Conservation (phyloP, 805 yeast genomes). For the Saccharomyces mikatae region DNA sequence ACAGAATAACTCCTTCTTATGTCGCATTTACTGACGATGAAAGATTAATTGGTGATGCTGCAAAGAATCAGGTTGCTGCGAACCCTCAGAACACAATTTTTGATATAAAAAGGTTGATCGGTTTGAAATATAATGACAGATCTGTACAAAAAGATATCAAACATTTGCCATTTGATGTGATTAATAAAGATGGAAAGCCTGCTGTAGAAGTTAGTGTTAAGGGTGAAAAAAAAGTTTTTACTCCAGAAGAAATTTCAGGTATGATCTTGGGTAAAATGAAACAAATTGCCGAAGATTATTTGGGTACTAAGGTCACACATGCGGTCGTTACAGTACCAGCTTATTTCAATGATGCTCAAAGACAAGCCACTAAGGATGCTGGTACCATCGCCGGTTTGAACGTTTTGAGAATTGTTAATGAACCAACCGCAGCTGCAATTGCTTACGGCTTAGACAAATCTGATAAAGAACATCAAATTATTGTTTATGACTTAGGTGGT, state of each 20-base stretch:
- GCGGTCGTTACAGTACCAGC: conserved; percentile 94
- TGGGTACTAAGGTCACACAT: conserved; percentile 76
- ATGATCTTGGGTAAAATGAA: conserved; percentile 91
- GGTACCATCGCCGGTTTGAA: conserved; percentile 87
- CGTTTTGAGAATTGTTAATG: conserved; percentile 82
- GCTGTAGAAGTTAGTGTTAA: conserved; percentile 65
- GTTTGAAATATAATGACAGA: conserved; percentile 67
- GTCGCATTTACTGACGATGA: conserved; percentile 90
- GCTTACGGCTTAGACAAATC: conserved; percentile 88
- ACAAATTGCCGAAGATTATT: conserved; percentile 82
- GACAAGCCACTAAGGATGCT: conserved; percentile 91
- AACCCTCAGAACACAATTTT: conserved; percentile 82
- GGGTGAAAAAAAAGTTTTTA: conserved; percentile 69
- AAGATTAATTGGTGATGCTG: conserved; percentile 92
- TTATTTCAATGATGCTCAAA: conserved; percentile 87
- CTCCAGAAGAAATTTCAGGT: conserved; percentile 90
- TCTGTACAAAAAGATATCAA: conserved; percentile 75
- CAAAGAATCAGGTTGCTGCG: conserved; percentile 89
- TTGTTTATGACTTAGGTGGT: conserved; percentile 94
- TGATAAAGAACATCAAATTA: conserved; percentile 78
- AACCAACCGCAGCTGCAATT: conserved; percentile 96
- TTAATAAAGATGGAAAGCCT: conserved; percentile 73
- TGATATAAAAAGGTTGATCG: conserved; percentile 88
- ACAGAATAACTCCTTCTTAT: conserved; percentile 91
- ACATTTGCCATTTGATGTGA: conserved; percentile 70